Percentiles rank a stretch among this genome's conserved stretches.
Evolutionary conservation across 2,329 filamentous ascomycete species (phyloP).

Genomic region (Colletotrichum sidae): DNA sequence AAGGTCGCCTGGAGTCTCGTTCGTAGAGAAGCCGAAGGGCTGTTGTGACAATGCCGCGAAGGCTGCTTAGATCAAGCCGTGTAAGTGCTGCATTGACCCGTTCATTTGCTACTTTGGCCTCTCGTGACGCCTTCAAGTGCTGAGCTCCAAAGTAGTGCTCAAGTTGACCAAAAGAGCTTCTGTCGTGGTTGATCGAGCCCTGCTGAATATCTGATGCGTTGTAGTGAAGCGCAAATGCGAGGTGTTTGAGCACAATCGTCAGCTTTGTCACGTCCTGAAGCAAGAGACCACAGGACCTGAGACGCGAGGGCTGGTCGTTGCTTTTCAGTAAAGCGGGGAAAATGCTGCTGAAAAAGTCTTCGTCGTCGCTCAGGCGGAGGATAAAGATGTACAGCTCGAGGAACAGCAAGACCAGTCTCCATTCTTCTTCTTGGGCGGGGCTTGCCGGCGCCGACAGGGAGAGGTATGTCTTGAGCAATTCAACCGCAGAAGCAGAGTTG

Average conservation of each 20-base stretch:
- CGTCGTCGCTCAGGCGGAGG: slow-evolving; percentile 92
- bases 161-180: slow-evolving; percentile 25
- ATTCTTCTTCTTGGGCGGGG: slow-evolving; percentile 71
- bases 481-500: slow-evolving; percentile 38
- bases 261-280: slow-evolving; percentile 78
- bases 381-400: slow-evolving; percentile 95
- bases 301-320: slow-evolving; percentile 54
- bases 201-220: slow-evolving; percentile 73
- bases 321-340: slow-evolving; percentile 52
- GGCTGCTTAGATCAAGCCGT: slow-evolving; percentile 76
- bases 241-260: slow-evolving; percentile 87
- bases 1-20: slow-evolving; percentile 87
- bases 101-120: slow-evolving; percentile 6
- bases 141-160: slow-evolving; percentile 33
- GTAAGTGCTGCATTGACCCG: slow-evolving; percentile 37
- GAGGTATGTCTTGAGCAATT: slow-evolving; percentile 44
- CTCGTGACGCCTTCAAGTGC: slow-evolving; percentile 13
- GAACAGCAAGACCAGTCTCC: slow-evolving; percentile 90
- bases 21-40: slow-evolving; percentile 91
- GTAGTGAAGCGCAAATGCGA: slow-evolving; percentile 91
- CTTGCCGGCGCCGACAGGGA: slow-evolving; percentile 39
- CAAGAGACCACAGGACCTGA: slow-evolving; percentile 74
- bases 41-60: slow-evolving; percentile 83
- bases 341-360: slow-evolving; percentile 84
- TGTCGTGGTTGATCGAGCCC: slow-evolving; percentile 26